A percentile compares a stretch with the other conserved stretches of the same genome.
Evolutionary conservation across 139 green algal species (phyloP).

Genomic region (Astrephomene gubernaculifera): DNA sequence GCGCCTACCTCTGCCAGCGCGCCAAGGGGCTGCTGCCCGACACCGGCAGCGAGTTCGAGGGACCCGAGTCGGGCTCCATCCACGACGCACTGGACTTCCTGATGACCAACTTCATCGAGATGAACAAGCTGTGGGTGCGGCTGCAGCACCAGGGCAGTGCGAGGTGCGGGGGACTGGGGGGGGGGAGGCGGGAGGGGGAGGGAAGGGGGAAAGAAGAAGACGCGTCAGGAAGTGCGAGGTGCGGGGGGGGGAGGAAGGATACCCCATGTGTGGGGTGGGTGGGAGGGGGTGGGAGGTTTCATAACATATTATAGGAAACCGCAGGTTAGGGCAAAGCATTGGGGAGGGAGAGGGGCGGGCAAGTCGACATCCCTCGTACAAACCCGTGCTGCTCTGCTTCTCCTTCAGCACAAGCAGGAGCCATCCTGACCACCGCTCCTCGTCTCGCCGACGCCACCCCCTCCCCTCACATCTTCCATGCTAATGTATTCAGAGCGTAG

Average conservation of each 20-base stretch:
- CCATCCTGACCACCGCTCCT: too few relatives aligned
- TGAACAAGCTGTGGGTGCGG: slow-evolving; percentile 98
- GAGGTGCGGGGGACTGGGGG: background rate
- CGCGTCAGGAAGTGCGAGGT: background rate
- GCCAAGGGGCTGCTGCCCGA: slow-evolving; percentile 56
- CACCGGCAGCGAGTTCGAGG: slow-evolving; percentile 72
- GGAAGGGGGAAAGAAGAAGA: background rate
- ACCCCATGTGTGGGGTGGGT: background rate
- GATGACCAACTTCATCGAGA: slow-evolving; percentile 98
- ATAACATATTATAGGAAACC: too few relatives aligned
- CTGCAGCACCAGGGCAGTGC: slow-evolving; percentile 69
- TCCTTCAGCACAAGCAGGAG: too few relatives aligned
- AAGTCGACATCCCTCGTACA: too few relatives aligned
- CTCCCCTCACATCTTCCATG: too few relatives aligned
- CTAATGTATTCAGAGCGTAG: too few relatives aligned
- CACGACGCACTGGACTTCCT: slow-evolving; percentile 95
- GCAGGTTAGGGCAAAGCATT: too few relatives aligned
- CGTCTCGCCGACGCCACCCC: too few relatives aligned
- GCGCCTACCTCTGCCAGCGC: slow-evolving; percentile 87
- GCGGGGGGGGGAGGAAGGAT: background rate
- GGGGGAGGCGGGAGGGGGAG: background rate
- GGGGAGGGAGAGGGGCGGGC: too few relatives aligned
- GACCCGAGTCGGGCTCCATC: slow-evolving; percentile 74
- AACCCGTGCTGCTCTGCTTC: too few relatives aligned
- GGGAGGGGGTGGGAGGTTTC: too few relatives aligned